Evolutionary conservation across 1,284 basidiomycete species (phyloP).

Genomic region (Afroboletus lepidellus): DNA sequence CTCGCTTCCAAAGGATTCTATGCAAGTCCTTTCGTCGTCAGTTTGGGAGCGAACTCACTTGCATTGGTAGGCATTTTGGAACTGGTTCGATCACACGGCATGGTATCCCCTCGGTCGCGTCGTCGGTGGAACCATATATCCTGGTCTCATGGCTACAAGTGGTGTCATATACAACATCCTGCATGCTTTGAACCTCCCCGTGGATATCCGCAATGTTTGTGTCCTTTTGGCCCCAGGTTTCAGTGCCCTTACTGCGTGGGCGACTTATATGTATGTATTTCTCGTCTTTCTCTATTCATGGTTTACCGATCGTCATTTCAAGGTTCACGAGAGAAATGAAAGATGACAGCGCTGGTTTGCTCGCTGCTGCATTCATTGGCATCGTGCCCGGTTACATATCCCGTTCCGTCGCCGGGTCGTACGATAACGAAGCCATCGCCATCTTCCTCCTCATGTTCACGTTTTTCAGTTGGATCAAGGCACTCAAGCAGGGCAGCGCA

Average conservation of each 20-base stretch:
- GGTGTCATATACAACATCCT: conserved; percentile 95
- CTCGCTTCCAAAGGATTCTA: conserved; percentile 93
- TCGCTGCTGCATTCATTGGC: conserved; percentile 98
- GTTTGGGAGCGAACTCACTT: background rate
- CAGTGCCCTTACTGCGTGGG: conserved; percentile 93
- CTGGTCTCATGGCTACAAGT: conserved; percentile 96
- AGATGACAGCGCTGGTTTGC: conserved; percentile 88
- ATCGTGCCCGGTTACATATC: conserved; percentile 99
- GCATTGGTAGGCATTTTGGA: conserved; percentile 89
- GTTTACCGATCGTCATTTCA: conserved; percentile 7
- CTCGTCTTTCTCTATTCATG: background rate
- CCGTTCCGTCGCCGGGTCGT: conserved; percentile 97
- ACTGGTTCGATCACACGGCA: conserved; percentile 99
- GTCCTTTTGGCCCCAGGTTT: conserved; percentile 97
- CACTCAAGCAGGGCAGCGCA: conserved; percentile 91
- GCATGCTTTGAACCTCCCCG: conserved; percentile 87
- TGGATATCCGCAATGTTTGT: conserved; percentile 97
- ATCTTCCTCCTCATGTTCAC: conserved; percentile 99
- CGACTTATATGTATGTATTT: conserved; percentile 84
- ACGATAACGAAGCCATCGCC: conserved; percentile 99
- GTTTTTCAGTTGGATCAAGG: conserved; percentile 97
- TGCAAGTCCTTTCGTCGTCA: conserved; percentile 48
- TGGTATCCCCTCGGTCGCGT: conserved; percentile 99
- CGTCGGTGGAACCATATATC: conserved; percentile 97
- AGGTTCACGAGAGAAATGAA: conserved; percentile 96